A percentile compares a stretch with the other conserved stretches of the same genome.
Evolutionary conservation across 2,329 filamentous ascomycete genomes (phyloP).

Genomic region (Sporothrix dimorphospora): DNA sequence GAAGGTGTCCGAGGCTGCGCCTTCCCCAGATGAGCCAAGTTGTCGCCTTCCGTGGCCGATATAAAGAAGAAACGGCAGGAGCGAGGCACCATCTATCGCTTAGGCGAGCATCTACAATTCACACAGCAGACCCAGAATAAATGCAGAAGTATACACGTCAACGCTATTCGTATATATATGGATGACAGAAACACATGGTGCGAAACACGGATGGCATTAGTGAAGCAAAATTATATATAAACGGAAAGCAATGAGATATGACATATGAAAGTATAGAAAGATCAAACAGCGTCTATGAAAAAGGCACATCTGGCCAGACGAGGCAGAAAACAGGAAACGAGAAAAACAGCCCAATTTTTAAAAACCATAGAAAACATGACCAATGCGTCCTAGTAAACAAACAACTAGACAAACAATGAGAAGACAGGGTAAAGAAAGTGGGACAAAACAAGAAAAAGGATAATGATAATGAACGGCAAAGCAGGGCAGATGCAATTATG

Average conservation of each 20-base stretch:
- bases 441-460: background rate
- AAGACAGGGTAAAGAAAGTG: background rate
- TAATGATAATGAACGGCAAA: background rate
- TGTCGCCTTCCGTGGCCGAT: background rate
- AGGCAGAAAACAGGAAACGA: background rate
- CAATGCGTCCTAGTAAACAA: conserved; percentile 21
- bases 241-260: background rate
- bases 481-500: conserved; percentile 5
- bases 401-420: conserved; percentile 9
- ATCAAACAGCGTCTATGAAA: conserved; percentile 4
- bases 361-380: conserved; percentile 26
- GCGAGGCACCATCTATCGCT: background rate
- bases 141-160: background rate
- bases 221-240: background rate
- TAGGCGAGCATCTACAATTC: background rate
- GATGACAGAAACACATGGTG: background rate
- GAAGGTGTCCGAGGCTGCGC: too few species aligned
- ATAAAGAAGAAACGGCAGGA: background rate
- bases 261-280: conserved; percentile 5
- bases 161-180: background rate
- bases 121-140: background rate
- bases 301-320: conserved; percentile 2
- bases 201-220: background rate
- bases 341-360: conserved; percentile 22
- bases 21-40: background rate